Evolutionary conservation across 495 filamentous ascomycete genomes (phyloP), one percentile per base, ranked within the genome.

Genomic region (Podospora sp.): DNA sequence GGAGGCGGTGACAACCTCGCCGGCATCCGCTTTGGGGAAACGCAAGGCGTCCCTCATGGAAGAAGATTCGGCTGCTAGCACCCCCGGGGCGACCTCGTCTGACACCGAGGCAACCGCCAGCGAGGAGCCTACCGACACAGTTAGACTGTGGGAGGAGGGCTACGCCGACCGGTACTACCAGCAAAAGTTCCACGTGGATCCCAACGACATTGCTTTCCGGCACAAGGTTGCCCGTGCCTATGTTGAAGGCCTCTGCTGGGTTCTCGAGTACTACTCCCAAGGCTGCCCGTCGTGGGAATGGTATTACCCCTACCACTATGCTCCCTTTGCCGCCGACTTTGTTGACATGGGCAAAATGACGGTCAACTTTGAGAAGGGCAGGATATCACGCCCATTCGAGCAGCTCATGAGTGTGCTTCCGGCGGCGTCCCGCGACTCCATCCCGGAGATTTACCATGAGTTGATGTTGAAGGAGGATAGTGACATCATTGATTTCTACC

Each of bases 241-340:
- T 77, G 92, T 93, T n/a, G 92, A 97, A 81, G 95, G 95, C 56
- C 86, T 98, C n/a, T 90, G 90, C 36, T 99, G 96, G 95, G 95
- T 98, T n/a, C 81, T 99, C 25, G 82, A 90, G 20, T 99, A 99
- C 74, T 99, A 99, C 77, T 96, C 97, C 76, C 95, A 99, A 77
- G 95, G 96, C 20, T 98, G 95, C 72, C 92, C 96, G 12, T 96
- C 92, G 1, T 98, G 96, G 95, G 94, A 90, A 60, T 99, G 95
- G 95, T 99, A 93, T 74, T 99, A 97, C 73, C 95, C 95, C 1
- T 94, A 98, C 74, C 95, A 99, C 76, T 99, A 99, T 73, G 96
- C 95, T 5, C 95, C 95, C 12, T 98, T 97, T 79, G 95, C 96
- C 0, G 90, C 93, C 53, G 95, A 99, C 77, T 99, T 99, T 75